These are phyloP conservation scores for Metschnikowia continentalis DNA, from an alignment of 805 yeast species.

Conservation along the genomic window DNA sequence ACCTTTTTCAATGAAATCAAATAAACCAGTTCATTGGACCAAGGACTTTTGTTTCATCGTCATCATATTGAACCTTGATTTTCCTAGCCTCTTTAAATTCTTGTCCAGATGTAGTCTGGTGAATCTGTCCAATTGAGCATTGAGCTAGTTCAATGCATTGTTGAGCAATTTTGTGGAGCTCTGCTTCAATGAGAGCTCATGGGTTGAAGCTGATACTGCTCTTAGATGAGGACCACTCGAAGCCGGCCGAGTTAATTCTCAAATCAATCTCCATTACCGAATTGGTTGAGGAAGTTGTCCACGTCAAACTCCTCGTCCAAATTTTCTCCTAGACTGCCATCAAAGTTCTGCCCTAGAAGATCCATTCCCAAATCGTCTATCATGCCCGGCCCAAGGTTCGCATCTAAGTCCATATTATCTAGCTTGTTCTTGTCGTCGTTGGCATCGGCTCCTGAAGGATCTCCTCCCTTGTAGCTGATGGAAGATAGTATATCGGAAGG, in stretches of 20 bases:
- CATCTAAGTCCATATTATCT: constrained; percentile 24
- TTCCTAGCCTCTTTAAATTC: no score
- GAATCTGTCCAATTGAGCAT: no score
- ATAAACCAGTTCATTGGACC: no score
- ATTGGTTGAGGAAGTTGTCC: constrained; percentile 41
- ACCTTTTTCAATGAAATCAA: no score
- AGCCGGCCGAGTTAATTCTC: not conserved
- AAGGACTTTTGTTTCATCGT: no score
- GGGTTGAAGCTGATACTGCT: no score
- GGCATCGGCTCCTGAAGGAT: constrained; percentile 1
- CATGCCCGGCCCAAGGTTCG: constrained; percentile 38
- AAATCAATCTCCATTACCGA: constrained; percentile 31
- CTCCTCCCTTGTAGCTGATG: constrained; percentile 20
- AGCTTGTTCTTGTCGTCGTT: constrained; percentile 1
- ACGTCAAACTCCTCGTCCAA: constrained; percentile 43
- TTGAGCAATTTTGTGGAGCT: no score
- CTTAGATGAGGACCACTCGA: no score
- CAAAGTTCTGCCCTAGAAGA: constrained; percentile 32
- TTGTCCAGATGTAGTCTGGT: no score
- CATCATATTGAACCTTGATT: no score
- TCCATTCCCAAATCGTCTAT: constrained; percentile 42
- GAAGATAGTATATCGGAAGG: constrained; percentile 31
- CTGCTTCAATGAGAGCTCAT: no score
- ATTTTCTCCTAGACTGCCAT: constrained; percentile 19
- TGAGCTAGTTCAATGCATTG: no score